Evolutionary conservation across 2,329 filamentous ascomycete genomes (phyloP).

Genomic region (Monilinia aucupariae): DNA sequence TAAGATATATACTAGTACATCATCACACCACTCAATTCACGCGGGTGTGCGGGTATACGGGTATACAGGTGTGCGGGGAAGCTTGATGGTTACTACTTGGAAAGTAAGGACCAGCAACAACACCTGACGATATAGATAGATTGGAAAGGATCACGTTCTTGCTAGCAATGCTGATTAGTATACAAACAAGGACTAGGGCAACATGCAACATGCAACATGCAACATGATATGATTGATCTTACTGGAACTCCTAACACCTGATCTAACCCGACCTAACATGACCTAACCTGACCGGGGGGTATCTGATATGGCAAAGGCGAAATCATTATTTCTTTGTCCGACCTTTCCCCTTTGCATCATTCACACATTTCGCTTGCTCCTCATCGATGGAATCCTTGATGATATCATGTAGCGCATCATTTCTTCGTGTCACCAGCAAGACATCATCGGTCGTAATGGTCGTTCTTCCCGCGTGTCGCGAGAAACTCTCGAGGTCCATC

Average conservation of each 20-base stretch:
- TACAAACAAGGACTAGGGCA: neutral
- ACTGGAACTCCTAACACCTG: neutral
- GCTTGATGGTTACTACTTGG: neutral
- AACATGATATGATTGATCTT: too few species aligned
- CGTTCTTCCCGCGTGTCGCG: conserved; percentile 72
- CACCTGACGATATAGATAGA: too few species aligned
- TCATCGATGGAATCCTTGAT: conserved; percentile 64
- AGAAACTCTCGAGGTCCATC: conserved; percentile 59
- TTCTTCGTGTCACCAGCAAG: conserved; percentile 77
- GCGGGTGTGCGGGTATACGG: neutral
- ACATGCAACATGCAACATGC: too few species aligned
- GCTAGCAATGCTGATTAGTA: too few species aligned
- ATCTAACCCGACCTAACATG: too few species aligned
- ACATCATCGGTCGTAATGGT: conserved; percentile 84
- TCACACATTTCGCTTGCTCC: conserved; percentile 41
- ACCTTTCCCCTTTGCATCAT: conserved; percentile 14
- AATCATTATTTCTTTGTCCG: conserved; percentile 15
- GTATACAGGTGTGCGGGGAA: neutral
- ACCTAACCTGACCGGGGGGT: neutral
- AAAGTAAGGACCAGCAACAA: too few species aligned
- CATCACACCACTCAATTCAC: neutral
- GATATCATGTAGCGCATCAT: conserved; percentile 75
- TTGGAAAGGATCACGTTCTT: neutral
- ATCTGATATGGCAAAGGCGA: too few species aligned
- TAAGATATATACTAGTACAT: neutral